Conservation (phyloP, 345 rosid genomes). For the Citrus sinensis region DNA sequence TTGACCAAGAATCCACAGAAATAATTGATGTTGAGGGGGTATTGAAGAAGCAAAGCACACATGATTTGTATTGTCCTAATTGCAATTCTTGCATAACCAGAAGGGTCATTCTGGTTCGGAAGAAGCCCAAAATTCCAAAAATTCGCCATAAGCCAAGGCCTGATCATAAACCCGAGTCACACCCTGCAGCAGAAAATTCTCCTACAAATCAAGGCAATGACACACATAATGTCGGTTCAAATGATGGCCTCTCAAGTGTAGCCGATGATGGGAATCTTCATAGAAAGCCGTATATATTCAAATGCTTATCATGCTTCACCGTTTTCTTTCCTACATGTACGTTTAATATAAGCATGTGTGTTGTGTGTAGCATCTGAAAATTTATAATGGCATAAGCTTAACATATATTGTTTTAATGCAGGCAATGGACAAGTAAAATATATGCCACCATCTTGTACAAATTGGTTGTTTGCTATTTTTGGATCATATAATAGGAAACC, state of each 20-base stretch:
- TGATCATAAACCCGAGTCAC: not conserved
- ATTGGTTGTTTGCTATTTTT: not conserved
- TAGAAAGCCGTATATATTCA: slow-evolving; percentile 33
- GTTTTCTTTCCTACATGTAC: slow-evolving; percentile 65
- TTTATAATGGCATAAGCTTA: not conserved
- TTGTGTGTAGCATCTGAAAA: not conserved
- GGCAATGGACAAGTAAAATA: not conserved
- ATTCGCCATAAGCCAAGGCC: slow-evolving; percentile 21
- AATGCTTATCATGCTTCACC: slow-evolving; percentile 81
- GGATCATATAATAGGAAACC: not conserved
- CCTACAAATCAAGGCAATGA: not conserved
- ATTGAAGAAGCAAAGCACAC: slow-evolving; percentile 60
- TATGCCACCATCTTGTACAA: not conserved
- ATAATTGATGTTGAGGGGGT: slow-evolving; percentile 53
- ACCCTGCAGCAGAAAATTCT: not conserved
- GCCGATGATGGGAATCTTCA: slow-evolving; percentile 3
- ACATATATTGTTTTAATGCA: not conserved
- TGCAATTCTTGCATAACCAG: slow-evolving; percentile 73
- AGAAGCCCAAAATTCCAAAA: slow-evolving; percentile 33
- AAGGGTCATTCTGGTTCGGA: slow-evolving; percentile 57
- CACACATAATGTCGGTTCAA: slow-evolving; percentile 8
- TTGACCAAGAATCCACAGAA: slow-evolving; percentile 41
- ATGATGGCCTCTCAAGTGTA: not conserved
- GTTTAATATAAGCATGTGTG: too few species aligned
- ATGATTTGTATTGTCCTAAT: slow-evolving; percentile 36